phyloP scores from a whole-genome alignment of 1,139 yeast species.

The Hyphopichia pseudoburtonii region DNA sequence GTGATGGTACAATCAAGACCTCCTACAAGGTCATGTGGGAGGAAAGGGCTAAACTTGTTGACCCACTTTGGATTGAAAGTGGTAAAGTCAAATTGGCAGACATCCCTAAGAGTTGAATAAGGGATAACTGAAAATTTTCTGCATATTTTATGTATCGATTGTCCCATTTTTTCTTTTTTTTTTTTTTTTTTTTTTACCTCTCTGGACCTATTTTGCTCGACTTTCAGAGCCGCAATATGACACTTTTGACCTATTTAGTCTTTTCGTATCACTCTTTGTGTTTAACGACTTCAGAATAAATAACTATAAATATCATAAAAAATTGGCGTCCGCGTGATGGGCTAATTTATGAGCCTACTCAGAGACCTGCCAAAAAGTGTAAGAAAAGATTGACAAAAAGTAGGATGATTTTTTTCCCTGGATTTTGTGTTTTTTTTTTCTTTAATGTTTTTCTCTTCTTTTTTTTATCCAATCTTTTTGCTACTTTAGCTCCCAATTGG shows the following conservation, averaged over 20 bases:
- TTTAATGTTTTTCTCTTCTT: not conserved
- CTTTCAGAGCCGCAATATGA: no score
- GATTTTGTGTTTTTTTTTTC: not conserved
- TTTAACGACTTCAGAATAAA: no score
- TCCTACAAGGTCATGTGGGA: constrained; percentile 83
- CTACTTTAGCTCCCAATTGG: not conserved
- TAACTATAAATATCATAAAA: no score
- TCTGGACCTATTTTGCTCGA: no score
- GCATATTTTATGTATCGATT: not conserved
- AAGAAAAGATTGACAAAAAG: not conserved
- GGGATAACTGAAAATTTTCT: not conserved
- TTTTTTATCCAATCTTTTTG: not conserved
- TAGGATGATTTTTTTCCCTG: not conserved
- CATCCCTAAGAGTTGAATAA: constrained; percentile 46
- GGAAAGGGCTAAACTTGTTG: constrained; percentile 69
- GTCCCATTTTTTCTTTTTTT: not conserved
- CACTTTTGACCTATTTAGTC: no score
- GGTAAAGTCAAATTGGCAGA: constrained; percentile 66
- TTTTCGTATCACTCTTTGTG: no score
- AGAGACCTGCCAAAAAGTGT: no score
- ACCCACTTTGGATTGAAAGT: constrained; percentile 74
- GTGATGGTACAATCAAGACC: constrained; percentile 96
- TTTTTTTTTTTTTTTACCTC: no score
- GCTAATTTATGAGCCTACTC: no score
- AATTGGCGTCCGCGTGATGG: no score